Evolutionary conservation across 129 eudicot species (phyloP).

Genomic region (Flaveria trinervia): DNA sequence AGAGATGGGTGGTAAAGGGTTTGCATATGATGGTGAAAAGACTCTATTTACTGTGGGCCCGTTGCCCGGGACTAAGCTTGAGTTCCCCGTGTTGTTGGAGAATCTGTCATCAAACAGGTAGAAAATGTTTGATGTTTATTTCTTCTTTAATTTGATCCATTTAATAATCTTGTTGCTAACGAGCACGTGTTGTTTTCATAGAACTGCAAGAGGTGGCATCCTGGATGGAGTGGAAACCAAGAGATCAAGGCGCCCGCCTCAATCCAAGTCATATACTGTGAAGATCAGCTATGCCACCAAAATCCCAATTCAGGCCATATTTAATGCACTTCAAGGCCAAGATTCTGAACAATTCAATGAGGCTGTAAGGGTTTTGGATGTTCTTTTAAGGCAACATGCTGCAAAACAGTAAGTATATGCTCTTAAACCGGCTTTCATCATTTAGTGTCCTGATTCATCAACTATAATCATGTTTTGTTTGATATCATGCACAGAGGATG

Average conservation of each 20-base stretch:
- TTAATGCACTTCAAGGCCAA: constrained; percentile 68
- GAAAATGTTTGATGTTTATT: background rate
- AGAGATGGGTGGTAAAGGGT: constrained; percentile 46
- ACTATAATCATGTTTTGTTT: constrained; percentile 5
- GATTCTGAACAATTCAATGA: constrained; percentile 79
- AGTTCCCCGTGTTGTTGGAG: constrained; percentile 52
- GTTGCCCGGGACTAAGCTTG: constrained; percentile 44
- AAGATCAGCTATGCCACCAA: constrained; percentile 78
- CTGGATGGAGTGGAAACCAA: constrained; percentile 38
- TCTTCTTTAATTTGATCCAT: background rate
- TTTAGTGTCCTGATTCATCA: background rate
- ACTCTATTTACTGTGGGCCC: constrained; percentile 52
- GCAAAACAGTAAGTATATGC: constrained; percentile 66
- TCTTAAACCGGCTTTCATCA: background rate
- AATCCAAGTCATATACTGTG: constrained; percentile 57
- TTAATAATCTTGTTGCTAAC: background rate
- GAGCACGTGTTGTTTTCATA: background rate
- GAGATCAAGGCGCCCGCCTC: constrained; percentile 40
- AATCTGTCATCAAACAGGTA: constrained; percentile 42
- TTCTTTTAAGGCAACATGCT: constrained; percentile 88
- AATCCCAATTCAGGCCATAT: constrained; percentile 82
- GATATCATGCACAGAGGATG: constrained; percentile 63
- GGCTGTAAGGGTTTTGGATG: constrained; percentile 82
- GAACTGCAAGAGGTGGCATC: constrained; percentile 39
- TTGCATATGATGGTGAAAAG: constrained; percentile 58